phyloP scores from a whole-genome alignment of 306 rosid genomes.

The Biancaea sappan region DNA sequence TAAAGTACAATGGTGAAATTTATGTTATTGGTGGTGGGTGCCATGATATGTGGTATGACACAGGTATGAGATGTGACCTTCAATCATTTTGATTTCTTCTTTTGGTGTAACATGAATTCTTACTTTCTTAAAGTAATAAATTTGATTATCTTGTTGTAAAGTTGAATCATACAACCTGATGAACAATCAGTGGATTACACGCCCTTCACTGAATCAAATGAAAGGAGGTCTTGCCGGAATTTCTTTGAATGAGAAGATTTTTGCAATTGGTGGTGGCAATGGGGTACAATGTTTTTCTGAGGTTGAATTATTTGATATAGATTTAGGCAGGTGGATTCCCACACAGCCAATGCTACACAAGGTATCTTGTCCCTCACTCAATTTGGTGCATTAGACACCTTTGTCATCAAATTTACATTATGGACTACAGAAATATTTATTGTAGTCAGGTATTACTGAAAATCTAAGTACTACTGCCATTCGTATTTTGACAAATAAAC shows the following conservation, averaged over 20 bases:
- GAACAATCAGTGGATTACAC: constrained; percentile 39
- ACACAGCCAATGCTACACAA: constrained; percentile 39
- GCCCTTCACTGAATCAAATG: constrained; percentile 44
- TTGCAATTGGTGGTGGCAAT: constrained; percentile 56
- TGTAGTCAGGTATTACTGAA: too few species aligned
- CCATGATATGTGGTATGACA: constrained; percentile 38
- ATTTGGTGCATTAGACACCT: background rate
- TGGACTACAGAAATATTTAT: background rate
- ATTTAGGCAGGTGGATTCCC: constrained; percentile 50
- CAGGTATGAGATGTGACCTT: constrained; percentile 35
- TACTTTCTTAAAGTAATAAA: constrained; percentile 1
- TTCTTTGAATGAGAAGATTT: constrained; percentile 44
- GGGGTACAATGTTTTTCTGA: constrained; percentile 45
- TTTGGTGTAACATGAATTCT: background rate
- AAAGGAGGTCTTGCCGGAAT: constrained; percentile 50
- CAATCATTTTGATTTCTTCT: background rate
- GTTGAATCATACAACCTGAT: constrained; percentile 51
- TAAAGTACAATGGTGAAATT: constrained; percentile 42
- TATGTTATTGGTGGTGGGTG: constrained; percentile 47
- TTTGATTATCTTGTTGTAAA: constrained; percentile 26
- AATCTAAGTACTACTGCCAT: too few species aligned
- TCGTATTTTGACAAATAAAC: too few species aligned
- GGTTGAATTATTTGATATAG: constrained; percentile 46
- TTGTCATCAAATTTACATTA: background rate
- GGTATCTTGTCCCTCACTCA: constrained; percentile 7